These are phyloP conservation scores for Isoetes taiwanensis DNA, from an alignment of 75 land plant species.

Conservation along the genomic window DNA sequence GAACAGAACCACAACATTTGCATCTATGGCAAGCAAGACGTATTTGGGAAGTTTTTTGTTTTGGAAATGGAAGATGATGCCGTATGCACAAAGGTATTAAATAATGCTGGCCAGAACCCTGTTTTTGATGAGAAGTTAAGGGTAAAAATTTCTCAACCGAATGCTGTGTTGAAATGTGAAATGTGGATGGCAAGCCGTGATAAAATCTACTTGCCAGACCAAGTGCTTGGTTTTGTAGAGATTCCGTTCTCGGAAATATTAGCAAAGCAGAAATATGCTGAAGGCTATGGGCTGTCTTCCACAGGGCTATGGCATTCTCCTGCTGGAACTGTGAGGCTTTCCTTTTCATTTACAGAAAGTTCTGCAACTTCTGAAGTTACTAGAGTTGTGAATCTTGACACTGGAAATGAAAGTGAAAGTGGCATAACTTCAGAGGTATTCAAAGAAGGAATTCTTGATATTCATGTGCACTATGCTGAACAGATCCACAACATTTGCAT, in stretches of 20 bases:
- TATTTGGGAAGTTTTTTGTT: constrained; percentile 62
- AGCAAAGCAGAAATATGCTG: constrained; percentile 32
- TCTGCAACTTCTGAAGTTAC: too few species aligned
- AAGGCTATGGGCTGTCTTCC: constrained; percentile 52
- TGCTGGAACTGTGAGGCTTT: constrained; percentile 44
- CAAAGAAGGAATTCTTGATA: constrained; percentile 45
- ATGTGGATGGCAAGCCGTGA: constrained; percentile 66
- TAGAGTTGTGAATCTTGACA: too few species aligned
- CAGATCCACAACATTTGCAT: constrained; percentile 78
- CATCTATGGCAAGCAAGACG: constrained; percentile 68
- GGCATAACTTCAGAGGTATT: too few species aligned
- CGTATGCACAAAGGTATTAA: constrained; percentile 31
- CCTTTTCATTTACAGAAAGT: too few species aligned
- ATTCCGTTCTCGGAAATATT: constrained; percentile 37
- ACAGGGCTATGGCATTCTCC: constrained; percentile 77
- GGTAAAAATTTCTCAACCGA: constrained; percentile 25
- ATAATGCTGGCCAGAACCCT: constrained; percentile 57
- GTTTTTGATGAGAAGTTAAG: constrained; percentile 42
- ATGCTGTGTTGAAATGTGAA: constrained; percentile 57
- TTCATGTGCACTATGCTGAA: constrained; percentile 55
- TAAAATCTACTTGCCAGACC: constrained; percentile 45
- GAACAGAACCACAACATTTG: constrained; percentile 72
- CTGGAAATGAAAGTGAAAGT: too few species aligned
- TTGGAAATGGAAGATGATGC: constrained; percentile 43
- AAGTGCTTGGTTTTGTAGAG: constrained; percentile 49